Evolutionary conservation across 345 rosid genomes (phyloP).

Genomic region (Cochlearia excelsa): DNA sequence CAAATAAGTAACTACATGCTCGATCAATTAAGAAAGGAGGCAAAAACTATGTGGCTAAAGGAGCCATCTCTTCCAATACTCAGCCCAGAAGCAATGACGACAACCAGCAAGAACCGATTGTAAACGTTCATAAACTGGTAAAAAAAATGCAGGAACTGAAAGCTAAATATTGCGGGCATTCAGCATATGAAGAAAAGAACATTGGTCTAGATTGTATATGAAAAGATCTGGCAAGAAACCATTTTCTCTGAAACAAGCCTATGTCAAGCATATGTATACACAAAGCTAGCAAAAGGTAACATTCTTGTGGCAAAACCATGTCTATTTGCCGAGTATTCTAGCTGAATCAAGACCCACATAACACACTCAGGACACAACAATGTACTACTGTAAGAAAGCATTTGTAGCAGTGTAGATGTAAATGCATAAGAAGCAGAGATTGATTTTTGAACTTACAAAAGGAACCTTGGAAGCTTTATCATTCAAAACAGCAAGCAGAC

Average conservation of each 20-base stretch:
- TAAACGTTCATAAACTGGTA: constrained; percentile 6
- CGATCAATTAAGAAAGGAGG: background rate
- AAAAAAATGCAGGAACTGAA: constrained; percentile 6
- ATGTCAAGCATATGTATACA: background rate
- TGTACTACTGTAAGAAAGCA: background rate
- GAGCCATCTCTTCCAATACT: background rate
- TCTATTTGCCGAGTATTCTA: background rate
- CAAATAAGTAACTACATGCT: background rate
- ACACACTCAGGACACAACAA: constrained; percentile 7
- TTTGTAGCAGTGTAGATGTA: background rate
- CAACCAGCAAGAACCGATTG: background rate
- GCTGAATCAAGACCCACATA: background rate
- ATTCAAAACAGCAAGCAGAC: constrained; percentile 69
- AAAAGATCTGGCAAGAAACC: background rate
- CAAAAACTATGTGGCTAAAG: background rate
- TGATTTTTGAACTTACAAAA: constrained; percentile 50
- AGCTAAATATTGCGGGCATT: background rate
- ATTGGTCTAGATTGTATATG: background rate
- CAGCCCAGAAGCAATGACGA: background rate
- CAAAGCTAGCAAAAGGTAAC: background rate
- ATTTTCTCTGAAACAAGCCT: background rate
- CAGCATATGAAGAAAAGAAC: constrained; percentile 8
- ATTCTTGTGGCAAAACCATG: background rate
- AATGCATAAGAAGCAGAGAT: constrained; percentile 8
- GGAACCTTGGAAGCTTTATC: constrained; percentile 93